phyloP scores from a whole-genome alignment of 371 early-diverging fungal genomes.

The Entomophthora muscae region DNA sequence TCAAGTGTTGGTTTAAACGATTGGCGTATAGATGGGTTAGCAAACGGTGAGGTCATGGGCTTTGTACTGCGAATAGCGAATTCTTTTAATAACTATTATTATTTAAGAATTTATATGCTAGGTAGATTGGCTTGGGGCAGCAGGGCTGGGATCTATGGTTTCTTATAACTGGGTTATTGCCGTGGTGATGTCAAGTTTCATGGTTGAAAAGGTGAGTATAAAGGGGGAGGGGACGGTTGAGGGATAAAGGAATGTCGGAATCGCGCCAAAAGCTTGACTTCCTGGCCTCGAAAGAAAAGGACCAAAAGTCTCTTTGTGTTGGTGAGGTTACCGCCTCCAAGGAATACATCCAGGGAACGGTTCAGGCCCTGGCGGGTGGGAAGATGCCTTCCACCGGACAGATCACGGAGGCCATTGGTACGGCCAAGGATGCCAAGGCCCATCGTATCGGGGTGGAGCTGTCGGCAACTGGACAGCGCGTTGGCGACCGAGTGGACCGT shows the following conservation, averaged over 20 bases:
- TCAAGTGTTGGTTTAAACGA: no score
- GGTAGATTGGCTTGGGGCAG: no score
- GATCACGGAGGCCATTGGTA: slow-evolving; percentile 8
- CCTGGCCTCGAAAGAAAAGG: background rate
- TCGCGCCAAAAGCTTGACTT: background rate
- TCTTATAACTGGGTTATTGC: no score
- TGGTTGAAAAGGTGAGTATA: background rate
- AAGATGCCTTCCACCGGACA: slow-evolving; percentile 13
- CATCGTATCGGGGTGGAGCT: slow-evolving; percentile 5
- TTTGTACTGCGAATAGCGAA: no score
- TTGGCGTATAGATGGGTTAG: no score
- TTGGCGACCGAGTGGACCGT: slow-evolving; percentile 7
- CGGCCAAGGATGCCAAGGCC: slow-evolving; percentile 11
- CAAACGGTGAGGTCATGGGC: no score
- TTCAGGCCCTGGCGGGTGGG: slow-evolving; percentile 9
- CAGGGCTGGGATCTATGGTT: no score
- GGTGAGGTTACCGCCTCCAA: slow-evolving; percentile 1
- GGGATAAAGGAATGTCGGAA: background rate
- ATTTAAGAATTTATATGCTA: no score
- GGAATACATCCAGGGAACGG: background rate
- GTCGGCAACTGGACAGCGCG: slow-evolving; percentile 11
- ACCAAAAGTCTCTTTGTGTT: background rate
- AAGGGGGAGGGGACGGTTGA: background rate
- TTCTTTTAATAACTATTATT: no score
- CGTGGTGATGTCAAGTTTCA: background rate